Evolutionary conservation across 225 moss, liverwort and hornwort species (phyloP).

Genomic region (Ulota crispa): DNA sequence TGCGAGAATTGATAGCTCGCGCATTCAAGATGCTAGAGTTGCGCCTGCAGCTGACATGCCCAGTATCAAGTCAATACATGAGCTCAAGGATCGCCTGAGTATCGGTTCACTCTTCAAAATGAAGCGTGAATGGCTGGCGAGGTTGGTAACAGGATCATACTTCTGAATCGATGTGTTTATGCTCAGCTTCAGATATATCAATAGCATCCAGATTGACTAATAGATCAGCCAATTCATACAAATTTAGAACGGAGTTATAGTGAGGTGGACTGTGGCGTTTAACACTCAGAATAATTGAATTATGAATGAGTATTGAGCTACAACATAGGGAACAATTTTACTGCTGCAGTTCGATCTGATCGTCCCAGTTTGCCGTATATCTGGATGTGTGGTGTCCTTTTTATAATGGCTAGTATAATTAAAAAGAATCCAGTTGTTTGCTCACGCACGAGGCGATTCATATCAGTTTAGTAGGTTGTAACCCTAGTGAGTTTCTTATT

Average conservation of each 20-base stretch:
- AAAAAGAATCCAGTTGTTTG: neutral
- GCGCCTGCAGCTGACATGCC: slow-evolving; percentile 85
- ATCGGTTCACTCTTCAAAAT: slow-evolving; percentile 96
- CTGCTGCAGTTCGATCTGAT: slow-evolving; percentile 15
- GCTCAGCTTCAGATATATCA: slow-evolving; percentile 17
- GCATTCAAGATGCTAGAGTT: slow-evolving; percentile 83
- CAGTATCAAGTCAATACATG: slow-evolving; percentile 94
- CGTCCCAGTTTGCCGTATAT: neutral
- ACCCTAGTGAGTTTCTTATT: neutral
- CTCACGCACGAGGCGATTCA: neutral
- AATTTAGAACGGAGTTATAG: neutral
- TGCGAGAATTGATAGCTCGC: slow-evolving; percentile 77
- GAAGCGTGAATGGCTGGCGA: slow-evolving; percentile 98
- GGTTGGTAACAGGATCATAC: slow-evolving; percentile 48
- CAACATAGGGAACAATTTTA: neutral
- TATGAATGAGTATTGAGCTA: slow-evolving; percentile 3
- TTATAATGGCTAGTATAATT: neutral
- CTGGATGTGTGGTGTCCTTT: neutral
- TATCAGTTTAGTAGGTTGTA: neutral
- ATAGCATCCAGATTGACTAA: neutral
- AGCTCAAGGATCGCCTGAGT: slow-evolving; percentile 95
- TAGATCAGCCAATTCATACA: slow-evolving; percentile 2
- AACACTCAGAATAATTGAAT: slow-evolving; percentile 2
- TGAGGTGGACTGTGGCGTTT: neutral
- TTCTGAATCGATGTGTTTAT: slow-evolving; percentile 1